Conservation (phyloP, 2,329 filamentous ascomycete species). For the Graphium sp. region DNA sequence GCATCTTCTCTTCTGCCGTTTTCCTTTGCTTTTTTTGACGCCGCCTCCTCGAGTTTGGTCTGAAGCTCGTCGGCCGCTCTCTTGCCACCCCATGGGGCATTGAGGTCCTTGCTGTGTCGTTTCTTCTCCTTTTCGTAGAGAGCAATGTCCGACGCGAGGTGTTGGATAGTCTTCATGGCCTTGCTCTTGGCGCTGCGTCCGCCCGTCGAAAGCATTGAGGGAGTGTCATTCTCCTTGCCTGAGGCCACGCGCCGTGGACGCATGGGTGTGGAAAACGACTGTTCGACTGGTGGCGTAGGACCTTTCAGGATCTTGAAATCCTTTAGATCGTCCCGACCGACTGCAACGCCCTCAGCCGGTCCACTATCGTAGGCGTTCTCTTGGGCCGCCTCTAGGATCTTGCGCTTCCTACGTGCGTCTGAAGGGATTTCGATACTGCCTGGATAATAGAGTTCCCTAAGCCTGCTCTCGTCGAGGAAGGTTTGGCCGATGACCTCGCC, state of each 20-base stretch:
- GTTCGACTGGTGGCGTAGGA: conserved; percentile 8
- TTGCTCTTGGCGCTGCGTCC: conserved; percentile 80
- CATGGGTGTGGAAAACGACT: conserved; percentile 31
- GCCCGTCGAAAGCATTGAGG: conserved; percentile 46
- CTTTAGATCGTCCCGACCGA: conserved; percentile 17
- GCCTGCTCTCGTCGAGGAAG: conserved; percentile 46
- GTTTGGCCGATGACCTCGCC: conserved; percentile 88
- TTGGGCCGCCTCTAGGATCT: conserved; percentile 29
- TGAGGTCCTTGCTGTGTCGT: conserved; percentile 34
- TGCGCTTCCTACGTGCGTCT: conserved; percentile 28
- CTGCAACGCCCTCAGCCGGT: conserved; percentile 27
- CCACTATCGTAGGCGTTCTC: conserved; percentile 30
- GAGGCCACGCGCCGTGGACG: conserved; percentile 28
- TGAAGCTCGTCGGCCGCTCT: conserved; percentile 42
- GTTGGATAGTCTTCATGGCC: conserved; percentile 61
- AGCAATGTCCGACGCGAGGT: conserved; percentile 67
- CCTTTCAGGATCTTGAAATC: too few species aligned
- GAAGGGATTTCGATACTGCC: conserved; percentile 34
- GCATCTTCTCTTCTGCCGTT: conserved; percentile 6
- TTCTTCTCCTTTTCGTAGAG: conserved; percentile 91
- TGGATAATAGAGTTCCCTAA: conserved; percentile 52
- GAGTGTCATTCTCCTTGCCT: conserved; percentile 74
- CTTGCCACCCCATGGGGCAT: conserved; percentile 43
- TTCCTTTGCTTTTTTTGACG: conserved; percentile 8
- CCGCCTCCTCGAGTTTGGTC: conserved; percentile 12